Percentiles rank a stretch among this genome's conserved stretches.
Evolutionary conservation across 108 stramenopile species (phyloP).

Genomic region (Cyclotella atomus): DNA sequence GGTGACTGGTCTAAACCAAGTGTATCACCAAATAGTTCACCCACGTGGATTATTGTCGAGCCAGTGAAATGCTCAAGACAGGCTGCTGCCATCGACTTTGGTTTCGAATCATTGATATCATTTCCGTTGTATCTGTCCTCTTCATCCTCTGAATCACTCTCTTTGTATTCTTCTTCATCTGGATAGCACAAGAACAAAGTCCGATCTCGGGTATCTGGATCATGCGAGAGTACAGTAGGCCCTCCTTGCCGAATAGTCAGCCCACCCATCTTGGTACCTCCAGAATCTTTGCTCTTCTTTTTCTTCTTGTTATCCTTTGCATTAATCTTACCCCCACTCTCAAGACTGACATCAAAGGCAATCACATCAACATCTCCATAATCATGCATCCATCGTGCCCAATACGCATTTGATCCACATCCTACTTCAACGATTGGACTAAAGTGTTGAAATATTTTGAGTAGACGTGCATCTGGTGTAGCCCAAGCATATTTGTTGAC

Average conservation of each 20-base stretch:
- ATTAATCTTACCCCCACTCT: slow-evolving; percentile 64
- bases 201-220: slow-evolving; percentile 49
- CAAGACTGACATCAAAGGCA: slow-evolving; percentile 66
- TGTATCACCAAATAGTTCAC: slow-evolving; percentile 80
- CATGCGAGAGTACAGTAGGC: slow-evolving; percentile 59
- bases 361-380: slow-evolving; percentile 71
- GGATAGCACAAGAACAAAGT: slow-evolving; percentile 90
- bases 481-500: slow-evolving; percentile 86
- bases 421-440: slow-evolving; percentile 84
- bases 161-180: slow-evolving; percentile 72
- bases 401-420: slow-evolving; percentile 88
- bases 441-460: slow-evolving; percentile 71
- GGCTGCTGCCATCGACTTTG: slow-evolving; percentile 66
- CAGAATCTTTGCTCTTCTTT: slow-evolving; percentile 12
- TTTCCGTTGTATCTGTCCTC: slow-evolving; percentile 32
- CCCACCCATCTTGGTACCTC: slow-evolving; percentile 12
- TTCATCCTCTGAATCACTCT: slow-evolving; percentile 25
- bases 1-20: slow-evolving; percentile 81
- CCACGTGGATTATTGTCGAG: slow-evolving; percentile 84
- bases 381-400: slow-evolving; percentile 62
- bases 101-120: background rate
- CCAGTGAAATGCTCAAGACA: slow-evolving; percentile 79
- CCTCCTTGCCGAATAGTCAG: slow-evolving; percentile 65
- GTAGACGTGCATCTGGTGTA: slow-evolving; percentile 61
- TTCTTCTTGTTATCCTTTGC: slow-evolving; percentile 4